Evolutionary conservation across 768 basidiomycete species (phyloP).

Genomic region (Russula compacta): DNA sequence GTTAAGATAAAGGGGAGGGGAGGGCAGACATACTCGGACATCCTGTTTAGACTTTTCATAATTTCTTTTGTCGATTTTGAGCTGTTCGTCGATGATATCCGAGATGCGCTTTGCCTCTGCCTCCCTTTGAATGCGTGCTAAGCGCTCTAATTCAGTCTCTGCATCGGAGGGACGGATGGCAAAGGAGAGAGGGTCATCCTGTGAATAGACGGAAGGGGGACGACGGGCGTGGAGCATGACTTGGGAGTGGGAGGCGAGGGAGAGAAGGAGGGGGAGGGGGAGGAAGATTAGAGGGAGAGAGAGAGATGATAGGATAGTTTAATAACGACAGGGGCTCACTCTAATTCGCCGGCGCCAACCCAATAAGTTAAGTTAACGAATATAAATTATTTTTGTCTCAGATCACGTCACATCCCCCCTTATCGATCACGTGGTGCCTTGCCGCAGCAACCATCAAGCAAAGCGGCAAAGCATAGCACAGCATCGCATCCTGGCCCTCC

Average conservation of each 20-base stretch:
- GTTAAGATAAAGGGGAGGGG: not conserved
- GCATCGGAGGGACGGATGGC: slow-evolving; percentile 54
- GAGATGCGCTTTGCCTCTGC: slow-evolving; percentile 68
- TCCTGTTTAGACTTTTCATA: slow-evolving; percentile 59
- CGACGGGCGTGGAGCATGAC: slow-evolving; percentile 40
- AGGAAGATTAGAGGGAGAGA: slow-evolving; percentile 14
- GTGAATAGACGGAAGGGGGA: slow-evolving; percentile 56
- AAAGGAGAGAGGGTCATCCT: slow-evolving; percentile 66
- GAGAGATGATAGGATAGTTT: slow-evolving; percentile 21
- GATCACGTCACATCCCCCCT: not conserved
- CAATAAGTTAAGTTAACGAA: not conserved
- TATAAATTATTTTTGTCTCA: too few species aligned
- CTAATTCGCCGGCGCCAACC: not conserved
- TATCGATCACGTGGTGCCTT: too few species aligned
- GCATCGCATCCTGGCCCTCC: not conserved
- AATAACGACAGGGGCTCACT: not conserved
- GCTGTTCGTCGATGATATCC: slow-evolving; percentile 75
- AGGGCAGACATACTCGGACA: slow-evolving; percentile 47
- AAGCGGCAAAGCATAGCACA: too few species aligned
- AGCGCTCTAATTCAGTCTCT: slow-evolving; percentile 61
- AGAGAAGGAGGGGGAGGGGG: slow-evolving; percentile 8
- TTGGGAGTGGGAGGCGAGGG: slow-evolving; percentile 12
- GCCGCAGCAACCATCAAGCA: not conserved
- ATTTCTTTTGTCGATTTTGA: slow-evolving; percentile 59
- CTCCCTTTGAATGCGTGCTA: slow-evolving; percentile 51